These are phyloP conservation scores for Hirsutella minnesotensis DNA, from an alignment of 2,329 filamentous ascomycete genomes.

Conservation along the genomic window DNA sequence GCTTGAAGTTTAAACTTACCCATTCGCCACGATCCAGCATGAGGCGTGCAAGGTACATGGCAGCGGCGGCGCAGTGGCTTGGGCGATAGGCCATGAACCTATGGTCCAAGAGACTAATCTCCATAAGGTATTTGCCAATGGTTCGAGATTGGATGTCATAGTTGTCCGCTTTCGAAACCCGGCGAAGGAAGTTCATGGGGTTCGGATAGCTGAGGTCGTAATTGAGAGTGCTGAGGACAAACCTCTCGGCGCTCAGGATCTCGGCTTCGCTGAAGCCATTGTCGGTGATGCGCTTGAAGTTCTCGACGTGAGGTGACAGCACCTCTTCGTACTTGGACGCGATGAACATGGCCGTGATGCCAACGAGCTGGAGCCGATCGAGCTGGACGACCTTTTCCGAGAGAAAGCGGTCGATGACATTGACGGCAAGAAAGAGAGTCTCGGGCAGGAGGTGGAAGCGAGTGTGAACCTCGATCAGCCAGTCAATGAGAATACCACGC, in stretches of 20 bases:
- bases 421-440: slow-evolving; percentile 92
- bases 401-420: slow-evolving; percentile 96
- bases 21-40: slow-evolving; percentile 87
- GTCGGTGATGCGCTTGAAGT: slow-evolving; percentile 94
- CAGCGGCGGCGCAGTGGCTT: slow-evolving; percentile 79
- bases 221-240: slow-evolving; percentile 79
- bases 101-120: slow-evolving; percentile 92
- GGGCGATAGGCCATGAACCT: slow-evolving; percentile 84
- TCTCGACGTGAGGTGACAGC: slow-evolving; percentile 87
- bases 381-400: slow-evolving; percentile 92
- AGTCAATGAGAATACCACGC: slow-evolving; percentile 91
- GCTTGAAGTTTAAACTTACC: slow-evolving; percentile 39
- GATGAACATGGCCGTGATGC: slow-evolving; percentile 98
- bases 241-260: slow-evolving; percentile 93
- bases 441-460: slow-evolving; percentile 92
- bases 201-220: slow-evolving; percentile 98
- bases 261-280: slow-evolving; percentile 92
- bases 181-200: slow-evolving; percentile 98
- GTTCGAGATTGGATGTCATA: slow-evolving; percentile 98
- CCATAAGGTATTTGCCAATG: slow-evolving; percentile 92
- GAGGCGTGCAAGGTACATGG: slow-evolving; percentile 88
- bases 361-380: slow-evolving; percentile 89
- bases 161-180: slow-evolving; percentile 98
- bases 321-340: slow-evolving; percentile 99
- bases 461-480: slow-evolving; percentile 96